Evolutionary conservation across 345 rosid species (phyloP).

Genomic region (Streptanthus diversifolius): DNA sequence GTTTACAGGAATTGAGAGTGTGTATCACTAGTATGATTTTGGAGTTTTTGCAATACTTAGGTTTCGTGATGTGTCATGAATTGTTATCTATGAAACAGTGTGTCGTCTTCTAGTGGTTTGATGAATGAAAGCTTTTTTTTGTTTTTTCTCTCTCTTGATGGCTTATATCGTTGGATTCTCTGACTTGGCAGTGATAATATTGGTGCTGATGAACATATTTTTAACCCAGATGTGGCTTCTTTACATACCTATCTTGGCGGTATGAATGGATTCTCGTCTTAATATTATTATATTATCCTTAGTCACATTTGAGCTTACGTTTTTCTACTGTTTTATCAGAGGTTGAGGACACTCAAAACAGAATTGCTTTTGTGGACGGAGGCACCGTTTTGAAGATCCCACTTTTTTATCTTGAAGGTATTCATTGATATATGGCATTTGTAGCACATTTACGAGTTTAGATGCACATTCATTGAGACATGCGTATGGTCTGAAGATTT

Average conservation of each 20-base stretch:
- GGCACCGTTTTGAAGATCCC: slow-evolving; percentile 67
- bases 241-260: slow-evolving; percentile 92
- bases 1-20: background rate
- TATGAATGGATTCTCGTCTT: slow-evolving; percentile 32
- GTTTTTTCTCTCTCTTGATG: background rate
- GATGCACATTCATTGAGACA: no score
- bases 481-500: background rate
- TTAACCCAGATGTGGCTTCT: slow-evolving; percentile 75
- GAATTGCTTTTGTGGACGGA: slow-evolving; percentile 74
- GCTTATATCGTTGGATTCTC: background rate
- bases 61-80: background rate
- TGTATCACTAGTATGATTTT: background rate
- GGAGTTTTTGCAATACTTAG: background rate
- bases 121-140: background rate
- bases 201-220: slow-evolving; percentile 45
- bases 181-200: slow-evolving; percentile 14
- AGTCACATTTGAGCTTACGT: background rate
- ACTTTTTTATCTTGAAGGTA: slow-evolving; percentile 87
- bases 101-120: background rate
- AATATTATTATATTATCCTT: background rate
- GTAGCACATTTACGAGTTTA: no score
- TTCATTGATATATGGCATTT: background rate
- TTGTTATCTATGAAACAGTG: background rate
- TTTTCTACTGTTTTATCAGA: slow-evolving; percentile 39
- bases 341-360: slow-evolving; percentile 78